Base-by-base conservation (phyloP, 2,329 filamentous ascomycete genomes). In the Sporothrix pseudoabietina region DNA sequence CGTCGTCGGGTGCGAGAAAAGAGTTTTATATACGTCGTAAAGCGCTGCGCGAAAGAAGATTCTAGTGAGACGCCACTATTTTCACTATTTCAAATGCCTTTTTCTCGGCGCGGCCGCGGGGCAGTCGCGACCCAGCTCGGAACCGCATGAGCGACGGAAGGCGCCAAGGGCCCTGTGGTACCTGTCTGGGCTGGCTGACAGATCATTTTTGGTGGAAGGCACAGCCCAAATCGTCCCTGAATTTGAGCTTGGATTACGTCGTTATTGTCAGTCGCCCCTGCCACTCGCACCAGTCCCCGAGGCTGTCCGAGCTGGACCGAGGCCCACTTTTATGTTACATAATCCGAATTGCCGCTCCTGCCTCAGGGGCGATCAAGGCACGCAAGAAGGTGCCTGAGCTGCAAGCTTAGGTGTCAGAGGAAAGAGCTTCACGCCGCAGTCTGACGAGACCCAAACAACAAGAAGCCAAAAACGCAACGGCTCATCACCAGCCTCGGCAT, bases 31-130 rank as follows among this genome's bases (percentile, higher is more conserved):
- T 14, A n/a, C n/a, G n/a, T n/a, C n/a, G n/a, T n/a, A 19, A 49
- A 35, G 44, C 26, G 65, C 41, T 14, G 41, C 22, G 44, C 26
- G 14, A 41, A 35, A 54, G 66, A 69, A 70, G 68, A 70, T 70
- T 70, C 52, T 70, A 69, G 66, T 39, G 66, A 39, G 66, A 54
- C 47, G 66, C 66, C 47, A 69, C 30, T 54, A 39, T 54, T 63
- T n/a, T 35, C 26, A 22, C 10, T 41, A 61, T 68, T 71, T 59
- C 69, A 71, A 59, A 71, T 71, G 66, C 47, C 30, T 41, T 47
- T 41, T 66, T 49, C 41, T 49, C 61, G 61, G 61, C 61, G 61
- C 61, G 39, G 39, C 39, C 66, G 47, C 47, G 26, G 66, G 65
- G 65, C 44, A 52, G 44, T 30, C n/a, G 61, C 39, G 55, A 59